Base-by-base conservation (phyloP, 2,329 filamentous ascomycete genomes). In the Aureobasidium melanogenum region DNA sequence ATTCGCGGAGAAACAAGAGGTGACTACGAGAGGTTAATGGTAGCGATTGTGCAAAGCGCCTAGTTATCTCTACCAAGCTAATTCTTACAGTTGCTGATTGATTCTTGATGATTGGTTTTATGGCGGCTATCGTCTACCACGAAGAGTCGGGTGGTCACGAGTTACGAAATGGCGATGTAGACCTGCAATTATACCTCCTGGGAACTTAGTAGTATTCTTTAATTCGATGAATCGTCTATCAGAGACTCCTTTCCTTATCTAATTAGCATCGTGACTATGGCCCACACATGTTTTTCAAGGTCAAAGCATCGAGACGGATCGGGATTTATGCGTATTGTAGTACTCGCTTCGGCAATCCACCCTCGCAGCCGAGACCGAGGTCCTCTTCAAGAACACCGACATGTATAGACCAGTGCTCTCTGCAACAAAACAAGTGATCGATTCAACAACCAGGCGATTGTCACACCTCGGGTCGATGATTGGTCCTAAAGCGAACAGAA, bases 1-100 rank as follows among this genome's bases (percentile, higher is more conserved):
- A 88, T 97, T 69, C 84, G 83, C 70, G 85, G 87, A 2, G 93
- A 97, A 79, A 95, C 90, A 5, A 89, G 88, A 64, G 89, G 91
- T 5, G 88, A 96, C 73, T 96, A 94, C 68, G 81, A 89, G 75
- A 82, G 77, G 67, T 74, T 93, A 69, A 80, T 97, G 82, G 75
- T 95, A 65, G 90, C 88, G 55, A 67, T 67, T 66, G 64, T 69
- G 28, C 39, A 63, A 47, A 64, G 63, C 34, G 63, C 63, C 50
- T 63, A 57, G 32, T 22, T 17, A 39, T 28, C 12, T 10, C 12
- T 38, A 22, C n/a, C 12, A 26, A 10, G 44, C 52, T 56, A 28
- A 56, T 28, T 22, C 5, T 56, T 34, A 38, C 24, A 56, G 52
- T 34, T 56, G 39, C 28, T 56, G 17, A 24, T 44, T 32, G 52